Conservation (phyloP, 2,329 filamentous ascomycete genomes). For the Phaeosphaeria sp. region DNA sequence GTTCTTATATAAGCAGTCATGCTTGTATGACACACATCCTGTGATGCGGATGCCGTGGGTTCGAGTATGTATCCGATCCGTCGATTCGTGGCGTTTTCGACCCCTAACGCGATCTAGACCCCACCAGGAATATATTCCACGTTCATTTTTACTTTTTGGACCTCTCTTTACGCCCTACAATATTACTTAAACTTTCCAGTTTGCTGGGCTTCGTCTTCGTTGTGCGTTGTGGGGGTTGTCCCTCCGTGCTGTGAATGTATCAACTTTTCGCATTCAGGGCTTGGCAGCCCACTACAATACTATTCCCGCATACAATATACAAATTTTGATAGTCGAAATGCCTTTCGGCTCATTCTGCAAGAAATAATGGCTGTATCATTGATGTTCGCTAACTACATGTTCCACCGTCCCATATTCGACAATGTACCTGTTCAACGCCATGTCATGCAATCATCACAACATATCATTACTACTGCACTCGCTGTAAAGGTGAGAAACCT, state of each 20-base stretch:
- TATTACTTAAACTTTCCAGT: neutral
- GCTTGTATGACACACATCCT: conserved; percentile 42
- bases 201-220: neutral
- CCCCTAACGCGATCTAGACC: conserved; percentile 16
- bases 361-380: neutral
- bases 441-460: neutral
- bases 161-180: neutral
- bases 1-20: conserved; percentile 53
- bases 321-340: too few relatives aligned
- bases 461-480: neutral
- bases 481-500: too few relatives aligned
- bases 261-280: neutral
- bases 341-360: neutral
- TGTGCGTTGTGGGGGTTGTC: neutral
- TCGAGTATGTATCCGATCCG: conserved; percentile 30
- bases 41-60: conserved; percentile 56
- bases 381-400: neutral
- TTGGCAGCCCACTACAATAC: neutral
- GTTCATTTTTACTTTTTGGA: conserved; percentile 10
- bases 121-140: conserved; percentile 34
- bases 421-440: neutral
- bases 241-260: neutral
- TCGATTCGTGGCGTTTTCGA: neutral
- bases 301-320: too few relatives aligned
- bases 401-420: too few relatives aligned